phyloP scores from a whole-genome alignment of 1,139 yeast genomes.

The Kurtzmaniella quercitrusa region DNA sequence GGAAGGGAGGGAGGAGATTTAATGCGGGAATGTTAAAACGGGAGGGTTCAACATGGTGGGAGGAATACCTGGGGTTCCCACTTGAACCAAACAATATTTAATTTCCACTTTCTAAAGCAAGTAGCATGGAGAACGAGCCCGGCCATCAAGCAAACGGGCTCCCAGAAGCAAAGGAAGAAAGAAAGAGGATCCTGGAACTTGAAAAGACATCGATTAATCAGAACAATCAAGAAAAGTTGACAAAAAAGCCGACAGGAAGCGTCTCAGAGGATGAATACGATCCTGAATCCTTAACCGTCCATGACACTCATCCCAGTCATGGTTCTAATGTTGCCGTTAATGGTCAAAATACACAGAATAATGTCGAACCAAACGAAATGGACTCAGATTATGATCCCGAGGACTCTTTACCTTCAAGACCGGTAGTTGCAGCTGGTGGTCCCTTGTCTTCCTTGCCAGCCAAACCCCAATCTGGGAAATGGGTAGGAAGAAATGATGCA shows the following conservation, averaged over 20 bases:
- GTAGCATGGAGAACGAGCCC: constrained; percentile 1
- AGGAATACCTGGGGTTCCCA: neutral
- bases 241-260: constrained; percentile 1
- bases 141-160: neutral
- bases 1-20: neutral
- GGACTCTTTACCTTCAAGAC: constrained; percentile 1
- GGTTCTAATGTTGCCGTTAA: neutral
- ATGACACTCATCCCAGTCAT: too few relatives aligned
- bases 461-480: neutral
- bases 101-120: neutral
- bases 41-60: too few relatives aligned
- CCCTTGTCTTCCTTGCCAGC: neutral
- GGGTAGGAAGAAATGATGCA: neutral
- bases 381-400: constrained; percentile 9
- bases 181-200: too few relatives aligned
- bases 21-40: too few relatives aligned
- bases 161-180: neutral
- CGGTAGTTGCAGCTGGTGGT: neutral
- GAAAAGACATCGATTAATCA: too few relatives aligned
- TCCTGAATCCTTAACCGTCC: constrained; percentile 13
- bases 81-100: neutral
- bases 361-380: neutral
- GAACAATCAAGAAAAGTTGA: neutral
- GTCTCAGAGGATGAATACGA: constrained; percentile 19
- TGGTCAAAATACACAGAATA: neutral